Evolutionary conservation across 495 filamentous ascomycete genomes (phyloP), one percentile per base, ranked within the genome.

Genomic region (Neurospora sp.): DNA sequence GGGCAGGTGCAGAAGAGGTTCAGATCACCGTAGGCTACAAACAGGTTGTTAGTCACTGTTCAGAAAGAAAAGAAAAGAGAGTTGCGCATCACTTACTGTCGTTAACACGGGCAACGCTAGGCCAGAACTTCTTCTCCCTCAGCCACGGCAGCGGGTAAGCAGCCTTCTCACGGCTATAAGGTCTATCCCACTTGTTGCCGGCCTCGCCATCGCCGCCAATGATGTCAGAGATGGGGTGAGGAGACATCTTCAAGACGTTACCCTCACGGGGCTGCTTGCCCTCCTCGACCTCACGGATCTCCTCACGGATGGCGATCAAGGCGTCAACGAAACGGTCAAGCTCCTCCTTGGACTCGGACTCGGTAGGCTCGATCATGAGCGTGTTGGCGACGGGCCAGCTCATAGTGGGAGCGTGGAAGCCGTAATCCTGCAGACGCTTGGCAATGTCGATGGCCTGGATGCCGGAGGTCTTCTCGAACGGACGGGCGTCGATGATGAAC

Each of bases 401-500:
- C 96, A 99, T 98, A 66, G 96, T 99, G 4, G 96, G 96, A 4
- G 96, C 94, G 81, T 99, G 96, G 88, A 99, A 99, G 54, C 96
- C 96, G 80, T 97, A 99, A 79, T 99, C 96, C 82, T 98, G 95
- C 10, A 99, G 90, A 73, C 96, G 93, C 86, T 99, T 99, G 77
- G 96, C 96, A 73, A 99, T 92, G 77, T 99, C 96, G 78, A 98
- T 97, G 54, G 94, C 96, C 84, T 98, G 95, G 79, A 99, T 86
- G 15, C 93, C 93, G 70, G 91, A 88, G 38, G 89, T 90, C 28
- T 97, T 93, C 79, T 93, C 93, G 86, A 98, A 97, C 36, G 86
- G 83, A 8, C 96, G 92, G 34, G 91, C 89, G 76, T 99, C 96
- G 69, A 99, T 91, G 81, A 99, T 99, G 85, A 99, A 99, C 85